Evolutionary conservation across 2,329 filamentous ascomycete genomes (phyloP).

Genomic region (Claviceps digitariae): DNA sequence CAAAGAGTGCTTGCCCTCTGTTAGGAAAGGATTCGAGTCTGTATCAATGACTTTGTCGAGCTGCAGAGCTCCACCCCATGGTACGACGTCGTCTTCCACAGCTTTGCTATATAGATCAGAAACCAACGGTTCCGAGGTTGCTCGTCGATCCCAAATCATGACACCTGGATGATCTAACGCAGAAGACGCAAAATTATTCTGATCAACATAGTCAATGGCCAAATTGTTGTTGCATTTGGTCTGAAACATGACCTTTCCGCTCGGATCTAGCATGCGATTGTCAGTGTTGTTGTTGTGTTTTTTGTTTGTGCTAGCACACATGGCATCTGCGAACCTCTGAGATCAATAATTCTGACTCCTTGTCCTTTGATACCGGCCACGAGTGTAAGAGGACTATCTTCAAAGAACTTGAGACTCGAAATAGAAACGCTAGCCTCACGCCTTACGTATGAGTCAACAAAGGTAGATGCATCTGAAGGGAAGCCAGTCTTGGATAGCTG

Average conservation of each 20-base stretch:
- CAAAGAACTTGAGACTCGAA: constrained; percentile 71
- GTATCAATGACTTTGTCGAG: constrained; percentile 44
- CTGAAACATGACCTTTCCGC: constrained; percentile 43
- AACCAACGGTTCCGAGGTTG: constrained; percentile 36
- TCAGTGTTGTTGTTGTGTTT: constrained; percentile 3
- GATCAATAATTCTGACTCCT: constrained; percentile 63
- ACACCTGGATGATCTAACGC: constrained; percentile 61
- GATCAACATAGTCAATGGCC: constrained; percentile 65
- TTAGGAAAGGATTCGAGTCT: constrained; percentile 33
- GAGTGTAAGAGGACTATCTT: constrained; percentile 60
- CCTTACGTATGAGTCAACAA: constrained; percentile 43
- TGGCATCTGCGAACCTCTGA: constrained; percentile 44
- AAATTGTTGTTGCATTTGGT: constrained; percentile 59
- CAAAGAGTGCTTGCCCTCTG: constrained; percentile 44
- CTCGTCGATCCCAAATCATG: constrained; percentile 65
- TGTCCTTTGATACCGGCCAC: constrained; percentile 65
- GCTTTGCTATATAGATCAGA: constrained; percentile 43
- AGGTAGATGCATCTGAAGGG: constrained; percentile 30
- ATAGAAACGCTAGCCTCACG: constrained; percentile 59
- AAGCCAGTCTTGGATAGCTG: constrained; percentile 36
- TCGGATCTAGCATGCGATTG: constrained; percentile 27
- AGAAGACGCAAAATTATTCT: constrained; percentile 75
- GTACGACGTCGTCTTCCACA: constrained; percentile 45
- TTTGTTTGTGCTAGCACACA: too few relatives aligned
- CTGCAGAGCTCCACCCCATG: constrained; percentile 48